Evolutionary conservation across 805 yeast genomes (phyloP).

Genomic region (Zygosaccharomyces siamensis): DNA sequence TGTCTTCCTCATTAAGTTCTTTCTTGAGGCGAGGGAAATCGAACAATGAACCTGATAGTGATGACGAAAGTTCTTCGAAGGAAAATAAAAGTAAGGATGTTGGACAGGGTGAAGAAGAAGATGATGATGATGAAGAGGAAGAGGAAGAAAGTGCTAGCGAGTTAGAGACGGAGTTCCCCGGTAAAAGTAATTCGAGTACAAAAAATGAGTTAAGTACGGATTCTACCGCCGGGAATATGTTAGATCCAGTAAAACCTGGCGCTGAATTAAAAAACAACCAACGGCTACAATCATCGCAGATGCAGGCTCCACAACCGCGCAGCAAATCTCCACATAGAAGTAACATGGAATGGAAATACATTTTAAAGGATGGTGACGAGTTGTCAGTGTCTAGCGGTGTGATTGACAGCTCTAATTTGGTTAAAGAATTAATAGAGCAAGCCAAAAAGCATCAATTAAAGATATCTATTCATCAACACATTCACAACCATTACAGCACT

Average conservation of each 20-base stretch:
- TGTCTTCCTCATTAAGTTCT: slow-evolving; percentile 23
- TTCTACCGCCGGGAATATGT: not conserved
- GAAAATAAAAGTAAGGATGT: not conserved
- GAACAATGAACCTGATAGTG: slow-evolving; percentile 8
- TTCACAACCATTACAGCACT: slow-evolving; percentile 66
- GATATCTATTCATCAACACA: slow-evolving; percentile 78
- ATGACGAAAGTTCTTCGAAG: not conserved
- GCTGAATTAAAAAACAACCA: not conserved
- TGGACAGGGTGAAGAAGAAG: not conserved
- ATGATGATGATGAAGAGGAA: not conserved
- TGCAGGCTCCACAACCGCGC: not conserved
- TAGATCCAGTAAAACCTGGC: not conserved
- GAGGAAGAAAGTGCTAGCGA: not conserved
- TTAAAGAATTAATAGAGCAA: slow-evolving; percentile 51
- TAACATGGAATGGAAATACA: slow-evolving; percentile 59
- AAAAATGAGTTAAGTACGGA: not conserved
- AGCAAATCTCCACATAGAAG: slow-evolving; percentile 2
- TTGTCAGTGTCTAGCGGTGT: slow-evolving; percentile 46
- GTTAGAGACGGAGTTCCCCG: not conserved
- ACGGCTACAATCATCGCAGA: not conserved
- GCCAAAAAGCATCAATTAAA: slow-evolving; percentile 55
- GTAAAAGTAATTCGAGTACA: not conserved
- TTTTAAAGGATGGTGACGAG: slow-evolving; percentile 44
- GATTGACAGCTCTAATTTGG: slow-evolving; percentile 50
- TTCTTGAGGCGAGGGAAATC: slow-evolving; percentile 17